Evolutionary conservation across 2,329 filamentous ascomycete species (phyloP).

Genomic region (Hirsutella rhossiliensis): DNA sequence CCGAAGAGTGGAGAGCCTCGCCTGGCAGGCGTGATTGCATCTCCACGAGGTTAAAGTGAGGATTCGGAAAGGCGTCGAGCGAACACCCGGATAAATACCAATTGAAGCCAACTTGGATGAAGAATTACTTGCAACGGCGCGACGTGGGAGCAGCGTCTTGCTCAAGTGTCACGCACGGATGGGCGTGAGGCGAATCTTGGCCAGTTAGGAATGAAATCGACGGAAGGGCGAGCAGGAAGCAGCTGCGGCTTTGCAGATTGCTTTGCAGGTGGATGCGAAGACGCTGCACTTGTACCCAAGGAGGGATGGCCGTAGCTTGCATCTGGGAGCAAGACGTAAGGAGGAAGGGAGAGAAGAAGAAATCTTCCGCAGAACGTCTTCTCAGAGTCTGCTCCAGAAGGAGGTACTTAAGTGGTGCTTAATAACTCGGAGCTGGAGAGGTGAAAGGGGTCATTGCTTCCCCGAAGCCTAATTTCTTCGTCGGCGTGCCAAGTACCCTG

Average conservation of each 20-base stretch:
- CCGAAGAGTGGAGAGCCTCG: conserved; percentile 50
- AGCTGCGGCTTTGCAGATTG: no score
- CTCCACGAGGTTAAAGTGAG: conserved; percentile 63
- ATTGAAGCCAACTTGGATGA: conserved; percentile 14
- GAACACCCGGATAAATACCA: conserved; percentile 32
- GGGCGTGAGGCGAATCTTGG: no score
- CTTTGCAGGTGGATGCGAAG: background rate
- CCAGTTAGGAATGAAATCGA: no score
- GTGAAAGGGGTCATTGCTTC: no score
- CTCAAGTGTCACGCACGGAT: no score
- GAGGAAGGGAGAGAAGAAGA: no score
- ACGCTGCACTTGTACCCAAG: background rate
- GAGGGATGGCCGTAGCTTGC: conserved; percentile 6
- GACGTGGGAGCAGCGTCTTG: no score
- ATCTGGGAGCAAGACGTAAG: background rate
- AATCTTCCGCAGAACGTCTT: no score
- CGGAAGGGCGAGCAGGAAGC: no score
- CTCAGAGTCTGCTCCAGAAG: no score
- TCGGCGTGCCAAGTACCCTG: background rate
- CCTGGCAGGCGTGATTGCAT: conserved; percentile 26
- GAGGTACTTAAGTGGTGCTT: no score
- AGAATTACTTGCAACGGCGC: background rate
- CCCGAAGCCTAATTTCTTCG: background rate
- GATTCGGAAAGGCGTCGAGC: conserved; percentile 52
- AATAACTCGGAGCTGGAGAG: no score